Evolutionary conservation across 1,284 basidiomycete genomes (phyloP).

Genomic region (Dichomitus squalens): DNA sequence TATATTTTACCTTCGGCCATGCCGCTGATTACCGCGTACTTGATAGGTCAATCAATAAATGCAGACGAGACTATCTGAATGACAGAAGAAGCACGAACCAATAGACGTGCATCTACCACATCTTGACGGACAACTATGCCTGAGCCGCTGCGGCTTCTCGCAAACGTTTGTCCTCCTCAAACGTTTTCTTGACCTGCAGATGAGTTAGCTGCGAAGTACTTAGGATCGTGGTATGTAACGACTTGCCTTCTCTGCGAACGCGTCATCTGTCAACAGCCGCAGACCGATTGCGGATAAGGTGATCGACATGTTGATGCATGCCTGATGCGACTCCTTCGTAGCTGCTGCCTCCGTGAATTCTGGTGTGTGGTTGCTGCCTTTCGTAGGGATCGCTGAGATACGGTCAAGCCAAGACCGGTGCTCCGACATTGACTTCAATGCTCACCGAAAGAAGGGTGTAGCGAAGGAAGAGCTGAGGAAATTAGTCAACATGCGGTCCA

Average conservation of each 20-base stretch:
- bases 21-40: background rate
- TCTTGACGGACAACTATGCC: background rate
- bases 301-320: slow-evolving; percentile 58
- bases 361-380: slow-evolving; percentile 70
- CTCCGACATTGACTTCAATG: background rate
- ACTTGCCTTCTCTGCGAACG: slow-evolving; percentile 57
- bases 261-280: slow-evolving; percentile 56
- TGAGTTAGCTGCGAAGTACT: background rate
- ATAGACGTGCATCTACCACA: too few species aligned
- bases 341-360: slow-evolving; percentile 63
- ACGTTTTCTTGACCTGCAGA: slow-evolving; percentile 39
- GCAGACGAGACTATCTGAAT: too few species aligned
- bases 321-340: slow-evolving; percentile 61
- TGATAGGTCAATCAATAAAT: too few species aligned
- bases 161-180: slow-evolving; percentile 36
- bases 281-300: slow-evolving; percentile 63
- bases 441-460: slow-evolving; percentile 67
- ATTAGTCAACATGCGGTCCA: too few species aligned
- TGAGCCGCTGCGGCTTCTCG: slow-evolving; percentile 17
- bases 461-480: slow-evolving; percentile 55
- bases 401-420: background rate
- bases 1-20: background rate
- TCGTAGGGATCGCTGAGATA: slow-evolving; percentile 63
- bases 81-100: too few species aligned
- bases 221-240: background rate